Conservation (phyloP, 2,329 filamentous ascomycete genomes). For the Microdochium trichocladiopsis region DNA sequence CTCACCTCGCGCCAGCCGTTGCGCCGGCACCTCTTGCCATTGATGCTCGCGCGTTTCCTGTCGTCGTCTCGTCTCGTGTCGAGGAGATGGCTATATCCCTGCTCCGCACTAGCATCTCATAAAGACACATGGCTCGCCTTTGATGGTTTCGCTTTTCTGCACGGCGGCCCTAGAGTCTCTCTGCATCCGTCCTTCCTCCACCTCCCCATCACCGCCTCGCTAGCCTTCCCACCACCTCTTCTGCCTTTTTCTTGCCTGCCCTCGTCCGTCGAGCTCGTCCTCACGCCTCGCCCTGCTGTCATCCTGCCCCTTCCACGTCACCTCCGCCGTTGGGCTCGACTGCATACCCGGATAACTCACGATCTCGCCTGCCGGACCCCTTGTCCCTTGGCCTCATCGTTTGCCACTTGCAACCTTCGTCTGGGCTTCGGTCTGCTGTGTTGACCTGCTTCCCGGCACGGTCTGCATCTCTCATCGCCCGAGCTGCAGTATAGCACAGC, state of each 20-base stretch:
- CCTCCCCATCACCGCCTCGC: neutral
- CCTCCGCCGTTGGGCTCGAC: constrained; percentile 43
- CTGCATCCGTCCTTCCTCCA: neutral
- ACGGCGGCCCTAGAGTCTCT: neutral
- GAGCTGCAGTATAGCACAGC: neutral
- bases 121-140: neutral
- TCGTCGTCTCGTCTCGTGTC: neutral
- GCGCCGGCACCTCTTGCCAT: neutral
- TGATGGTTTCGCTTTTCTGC: constrained; percentile 1
- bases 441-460: constrained; percentile 11
- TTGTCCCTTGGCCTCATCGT: constrained; percentile 2
- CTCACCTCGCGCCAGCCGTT: neutral
- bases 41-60: neutral
- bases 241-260: neutral
- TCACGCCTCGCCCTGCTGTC: neutral
- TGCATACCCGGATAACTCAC: constrained; percentile 34
- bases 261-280: neutral
- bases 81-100: neutral
- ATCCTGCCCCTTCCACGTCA: neutral
- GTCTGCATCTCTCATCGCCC: constrained; percentile 18
- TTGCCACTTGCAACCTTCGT: constrained; percentile 1
- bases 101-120: constrained; percentile 1
- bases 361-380: constrained; percentile 4
- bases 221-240: neutral
- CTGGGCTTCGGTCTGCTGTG: constrained; percentile 15